Evolutionary conservation across 2,329 filamentous ascomycete genomes (phyloP), one percentile per base, ranked within the genome.

Genomic region (Metarhizium album): DNA sequence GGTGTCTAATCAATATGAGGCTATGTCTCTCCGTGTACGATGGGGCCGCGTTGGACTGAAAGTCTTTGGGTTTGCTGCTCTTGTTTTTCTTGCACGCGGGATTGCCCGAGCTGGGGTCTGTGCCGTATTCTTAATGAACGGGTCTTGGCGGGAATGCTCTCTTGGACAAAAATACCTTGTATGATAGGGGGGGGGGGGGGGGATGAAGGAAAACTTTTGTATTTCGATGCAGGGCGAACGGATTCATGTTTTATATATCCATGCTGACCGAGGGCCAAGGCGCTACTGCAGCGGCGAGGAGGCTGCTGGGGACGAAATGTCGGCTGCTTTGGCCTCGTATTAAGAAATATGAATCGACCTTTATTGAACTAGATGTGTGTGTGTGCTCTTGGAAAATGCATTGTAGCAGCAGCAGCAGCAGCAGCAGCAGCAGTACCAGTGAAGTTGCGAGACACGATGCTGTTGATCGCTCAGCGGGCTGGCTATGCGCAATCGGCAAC

Each of bases 401-500:
- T n/a, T n/a, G n/a, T n/a, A n/a, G n/a, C n/a, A n/a, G n/a, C n/a
- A n/a, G n/a, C n/a, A n/a, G n/a, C n/a, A n/a, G n/a, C n/a, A n/a
- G n/a, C n/a, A n/a, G n/a, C n/a, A n/a, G n/a, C n/a, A n/a, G n/a
- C n/a, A n/a, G n/a, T n/a, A n/a, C n/a, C n/a, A n/a, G n/a, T n/a
- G n/a, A n/a, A n/a, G n/a, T n/a, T n/a, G n/a, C n/a, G n/a, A n/a
- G n/a, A n/a, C n/a, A n/a, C n/a, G n/a, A n/a, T n/a, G n/a, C n/a
- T n/a, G n/a, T n/a, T n/a, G n/a, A n/a, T n/a, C n/a, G n/a, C n/a
- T n/a, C n/a, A n/a, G n/a, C n/a, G n/a, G 53, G 53, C 20, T 69
- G 63, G 37, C 61, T 74, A 22, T 76, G 76, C 48, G 72, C 76
- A 1, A 64, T 74, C n/a, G 76, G 77, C 23, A 78, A 78, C 59